phyloP scores from a whole-genome alignment of 2,329 filamentous ascomycete species.

The Hypoxylon sp. region DNA sequence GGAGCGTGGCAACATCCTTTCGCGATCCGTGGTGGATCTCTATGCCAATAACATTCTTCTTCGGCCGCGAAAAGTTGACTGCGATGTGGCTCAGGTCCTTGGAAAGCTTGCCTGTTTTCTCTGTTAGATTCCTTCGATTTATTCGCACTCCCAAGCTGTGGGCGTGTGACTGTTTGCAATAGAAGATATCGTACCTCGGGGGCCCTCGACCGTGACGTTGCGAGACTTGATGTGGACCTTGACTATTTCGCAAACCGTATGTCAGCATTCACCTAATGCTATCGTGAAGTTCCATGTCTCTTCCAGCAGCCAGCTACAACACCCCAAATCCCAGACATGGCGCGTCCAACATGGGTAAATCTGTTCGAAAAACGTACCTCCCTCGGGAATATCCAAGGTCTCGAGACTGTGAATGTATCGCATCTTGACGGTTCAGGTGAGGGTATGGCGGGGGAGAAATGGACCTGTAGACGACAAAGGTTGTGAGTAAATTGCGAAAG shows the following conservation, averaged over 20 bases:
- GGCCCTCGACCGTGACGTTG: conserved; percentile 96
- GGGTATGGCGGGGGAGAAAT: conserved; percentile 58
- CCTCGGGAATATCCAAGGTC: conserved; percentile 93
- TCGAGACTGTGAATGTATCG: conserved; percentile 99
- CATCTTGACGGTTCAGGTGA: conserved; percentile 80
- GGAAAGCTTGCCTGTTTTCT: conserved; percentile 82
- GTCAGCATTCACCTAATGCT: conserved; percentile 52
- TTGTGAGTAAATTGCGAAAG: conserved; percentile 29
- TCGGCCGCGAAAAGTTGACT: conserved; percentile 92
- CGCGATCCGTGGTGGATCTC: conserved; percentile 98
- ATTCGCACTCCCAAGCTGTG: conserved; percentile 14
- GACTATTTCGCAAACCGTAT: conserved; percentile 71
- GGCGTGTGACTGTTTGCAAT: conserved; percentile 20
- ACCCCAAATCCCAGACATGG: conserved; percentile 8
- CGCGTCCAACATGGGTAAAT: conserved; percentile 20
- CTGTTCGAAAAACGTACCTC: conserved; percentile 76
- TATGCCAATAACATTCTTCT: conserved; percentile 90
- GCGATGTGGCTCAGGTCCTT: conserved; percentile 98
- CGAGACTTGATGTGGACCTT: conserved; percentile 98
- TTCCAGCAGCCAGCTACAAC: conserved; percentile 11
- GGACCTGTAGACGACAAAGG: conserved; percentile 42
- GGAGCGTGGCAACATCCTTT: conserved; percentile 98
- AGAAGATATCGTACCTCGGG: conserved; percentile 75
- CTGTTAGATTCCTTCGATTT: conserved; percentile 52
- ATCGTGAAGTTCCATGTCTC: conserved; percentile 18